phyloP scores from a whole-genome alignment of 176 grass and related monocot genomes.

The Triticum monococcum region DNA sequence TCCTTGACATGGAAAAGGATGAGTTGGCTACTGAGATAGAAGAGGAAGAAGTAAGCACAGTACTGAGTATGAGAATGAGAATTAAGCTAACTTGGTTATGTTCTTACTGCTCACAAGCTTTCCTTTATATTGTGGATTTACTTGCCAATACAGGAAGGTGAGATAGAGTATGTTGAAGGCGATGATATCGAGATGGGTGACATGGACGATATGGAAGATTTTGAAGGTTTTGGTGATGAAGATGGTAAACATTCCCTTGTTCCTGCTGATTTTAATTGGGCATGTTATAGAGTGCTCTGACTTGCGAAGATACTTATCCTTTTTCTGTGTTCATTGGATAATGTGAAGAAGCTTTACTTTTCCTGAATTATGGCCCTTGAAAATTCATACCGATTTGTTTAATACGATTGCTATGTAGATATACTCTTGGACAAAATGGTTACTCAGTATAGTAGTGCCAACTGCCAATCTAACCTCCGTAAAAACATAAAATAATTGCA shows the following conservation, averaged over 20 bases:
- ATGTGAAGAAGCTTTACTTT: neutral
- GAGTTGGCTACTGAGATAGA: conserved; percentile 47
- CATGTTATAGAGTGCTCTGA: neutral
- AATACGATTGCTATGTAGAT: neutral
- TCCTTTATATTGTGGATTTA: neutral
- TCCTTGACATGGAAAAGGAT: conserved; percentile 51
- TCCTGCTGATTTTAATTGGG: neutral
- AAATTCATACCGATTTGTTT: conserved; percentile 3
- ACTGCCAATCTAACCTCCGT: conserved; percentile 13
- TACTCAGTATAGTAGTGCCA: neutral
- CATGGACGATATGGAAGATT: conserved; percentile 89
- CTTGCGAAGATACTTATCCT: neutral
- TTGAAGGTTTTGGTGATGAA: conserved; percentile 50
- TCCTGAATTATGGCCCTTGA: neutral
- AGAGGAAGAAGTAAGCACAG: conserved; percentile 67
- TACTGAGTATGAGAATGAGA: neutral
- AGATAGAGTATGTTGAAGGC: conserved; percentile 82
- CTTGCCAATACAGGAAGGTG: conserved; percentile 47
- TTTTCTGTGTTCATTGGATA: neutral
- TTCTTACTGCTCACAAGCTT: conserved; percentile 20
- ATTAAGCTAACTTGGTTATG: conserved; percentile 18
- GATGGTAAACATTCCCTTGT: conserved; percentile 34
- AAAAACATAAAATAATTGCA: conserved; percentile 37
- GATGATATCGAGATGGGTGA: conserved; percentile 67
- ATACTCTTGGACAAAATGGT: neutral